phyloP scores from a whole-genome alignment of 305 asterid species.

The Fraxinus platypoda region DNA sequence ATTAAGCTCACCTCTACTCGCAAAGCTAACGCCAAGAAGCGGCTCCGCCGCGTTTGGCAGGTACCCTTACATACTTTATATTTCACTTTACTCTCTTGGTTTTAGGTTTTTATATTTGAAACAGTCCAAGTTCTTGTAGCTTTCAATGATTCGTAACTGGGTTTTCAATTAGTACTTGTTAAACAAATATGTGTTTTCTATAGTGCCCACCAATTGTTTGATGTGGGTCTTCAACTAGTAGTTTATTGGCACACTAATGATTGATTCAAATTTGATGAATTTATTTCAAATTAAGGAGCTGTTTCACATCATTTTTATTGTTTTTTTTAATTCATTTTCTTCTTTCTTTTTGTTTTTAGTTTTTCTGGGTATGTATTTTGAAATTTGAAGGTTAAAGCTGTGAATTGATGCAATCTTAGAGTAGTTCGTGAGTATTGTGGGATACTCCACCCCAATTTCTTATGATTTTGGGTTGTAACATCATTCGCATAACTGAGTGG shows the following conservation, averaged over 20 bases:
- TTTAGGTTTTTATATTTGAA: background rate
- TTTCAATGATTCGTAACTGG: background rate
- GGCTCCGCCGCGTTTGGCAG: slow-evolving; percentile 96
- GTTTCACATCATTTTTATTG: background rate
- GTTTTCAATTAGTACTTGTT: slow-evolving; percentile 7
- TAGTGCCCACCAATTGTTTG: slow-evolving; percentile 32
- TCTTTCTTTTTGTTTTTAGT: background rate
- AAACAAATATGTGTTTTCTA: background rate
- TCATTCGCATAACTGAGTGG: background rate
- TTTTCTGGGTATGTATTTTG: background rate
- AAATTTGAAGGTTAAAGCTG: background rate
- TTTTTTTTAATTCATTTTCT: background rate
- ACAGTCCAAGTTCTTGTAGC: background rate
- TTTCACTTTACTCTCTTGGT: background rate
- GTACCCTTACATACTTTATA: slow-evolving; percentile 22
- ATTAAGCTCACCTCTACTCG: slow-evolving; percentile 86
- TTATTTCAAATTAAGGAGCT: background rate
- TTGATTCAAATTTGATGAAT: background rate
- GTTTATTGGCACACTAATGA: background rate
- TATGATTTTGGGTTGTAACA: background rate
- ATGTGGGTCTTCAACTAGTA: slow-evolving; percentile 10
- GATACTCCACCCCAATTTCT: background rate
- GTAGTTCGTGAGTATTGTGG: background rate
- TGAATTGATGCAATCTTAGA: background rate
- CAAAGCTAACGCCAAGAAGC: slow-evolving; percentile 94